A percentile compares a stretch with the other conserved stretches of the same genome.
Conservation (phyloP, 306 rosid genomes). For the Crataegus laevigata region DNA sequence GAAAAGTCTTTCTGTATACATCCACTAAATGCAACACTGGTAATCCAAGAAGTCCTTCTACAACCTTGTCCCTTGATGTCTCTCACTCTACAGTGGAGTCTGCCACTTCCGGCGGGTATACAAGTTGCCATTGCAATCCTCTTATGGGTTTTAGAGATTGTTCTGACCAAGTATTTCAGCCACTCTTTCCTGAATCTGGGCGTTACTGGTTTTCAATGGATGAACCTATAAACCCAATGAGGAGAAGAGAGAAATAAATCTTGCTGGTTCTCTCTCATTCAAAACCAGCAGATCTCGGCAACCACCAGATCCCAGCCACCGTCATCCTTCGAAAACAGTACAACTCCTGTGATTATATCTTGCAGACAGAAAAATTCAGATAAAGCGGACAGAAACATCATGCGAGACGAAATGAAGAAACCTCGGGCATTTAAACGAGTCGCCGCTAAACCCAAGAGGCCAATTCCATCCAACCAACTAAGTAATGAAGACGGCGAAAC, state of each 20-base stretch:
- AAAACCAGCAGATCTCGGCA: too few relatives aligned
- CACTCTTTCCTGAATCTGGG: conserved; percentile 3
- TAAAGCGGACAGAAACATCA: too few relatives aligned
- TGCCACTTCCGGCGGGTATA: conserved; percentile 50
- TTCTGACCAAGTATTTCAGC: background rate
- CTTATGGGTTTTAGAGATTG: conserved; percentile 20
- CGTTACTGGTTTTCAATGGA: conserved; percentile 22
- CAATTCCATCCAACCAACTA: conserved; percentile 12
- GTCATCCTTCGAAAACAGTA: too few relatives aligned
- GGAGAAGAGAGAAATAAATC: background rate
- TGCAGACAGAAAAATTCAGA: too few relatives aligned
- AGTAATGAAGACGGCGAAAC: background rate
- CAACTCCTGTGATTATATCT: too few relatives aligned
- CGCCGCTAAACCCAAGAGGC: conserved; percentile 28
- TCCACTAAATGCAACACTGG: conserved; percentile 29
- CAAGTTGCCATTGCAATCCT: conserved; percentile 55
- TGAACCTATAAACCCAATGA: conserved; percentile 3
- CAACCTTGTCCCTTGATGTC: conserved; percentile 36
- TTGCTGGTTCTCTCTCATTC: too few relatives aligned
- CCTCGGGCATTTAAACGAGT: conserved; percentile 48
- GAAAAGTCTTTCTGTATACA: conserved; percentile 42
- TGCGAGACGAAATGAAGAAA: conserved; percentile 25
- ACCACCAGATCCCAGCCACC: too few relatives aligned
- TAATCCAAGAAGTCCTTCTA: conserved; percentile 32
- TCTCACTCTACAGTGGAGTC: conserved; percentile 24